These are phyloP conservation scores for Debaryomyces nepalensis DNA, from an alignment of 1,139 yeast genomes.

Conservation along the genomic window DNA sequence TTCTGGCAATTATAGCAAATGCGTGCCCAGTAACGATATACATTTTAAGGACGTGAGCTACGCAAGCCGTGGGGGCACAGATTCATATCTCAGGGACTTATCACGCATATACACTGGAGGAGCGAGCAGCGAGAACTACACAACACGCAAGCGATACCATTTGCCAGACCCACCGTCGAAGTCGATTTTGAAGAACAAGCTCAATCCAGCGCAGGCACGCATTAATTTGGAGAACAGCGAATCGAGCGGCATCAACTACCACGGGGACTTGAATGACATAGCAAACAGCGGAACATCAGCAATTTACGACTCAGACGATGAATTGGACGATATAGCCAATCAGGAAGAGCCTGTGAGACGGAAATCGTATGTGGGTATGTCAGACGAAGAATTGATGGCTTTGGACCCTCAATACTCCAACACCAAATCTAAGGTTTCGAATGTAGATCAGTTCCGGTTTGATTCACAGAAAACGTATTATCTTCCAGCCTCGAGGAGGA, in stretches of 20 bases:
- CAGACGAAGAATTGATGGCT: constrained; percentile 64
- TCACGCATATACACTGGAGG: constrained; percentile 12
- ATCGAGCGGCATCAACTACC: constrained; percentile 26
- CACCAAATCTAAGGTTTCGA: constrained; percentile 36
- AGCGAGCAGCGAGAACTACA: constrained; percentile 9
- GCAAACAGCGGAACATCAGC: constrained; percentile 11
- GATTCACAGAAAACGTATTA: constrained; percentile 45
- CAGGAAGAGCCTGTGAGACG: constrained; percentile 32
- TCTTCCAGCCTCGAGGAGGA: constrained; percentile 27
- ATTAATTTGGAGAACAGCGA: constrained; percentile 29
- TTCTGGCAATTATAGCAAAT: not conserved
- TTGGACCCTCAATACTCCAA: constrained; percentile 59
- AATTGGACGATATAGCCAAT: constrained; percentile 15
- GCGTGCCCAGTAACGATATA: not conserved
- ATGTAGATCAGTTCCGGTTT: constrained; percentile 45
- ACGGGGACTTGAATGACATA: constrained; percentile 15
- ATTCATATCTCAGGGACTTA: constrained; percentile 17
- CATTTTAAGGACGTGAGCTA: constrained; percentile 17
- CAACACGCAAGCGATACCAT: constrained; percentile 20
- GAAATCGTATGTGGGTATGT: constrained; percentile 65
- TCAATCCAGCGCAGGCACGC: constrained; percentile 36
- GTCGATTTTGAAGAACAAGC: constrained; percentile 46
- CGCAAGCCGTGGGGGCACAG: constrained; percentile 21
- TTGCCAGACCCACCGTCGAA: constrained; percentile 39
- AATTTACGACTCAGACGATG: constrained; percentile 15